Base-by-base conservation (phyloP, 345 rosid genomes). In the Clarkia xantiana region DNA sequence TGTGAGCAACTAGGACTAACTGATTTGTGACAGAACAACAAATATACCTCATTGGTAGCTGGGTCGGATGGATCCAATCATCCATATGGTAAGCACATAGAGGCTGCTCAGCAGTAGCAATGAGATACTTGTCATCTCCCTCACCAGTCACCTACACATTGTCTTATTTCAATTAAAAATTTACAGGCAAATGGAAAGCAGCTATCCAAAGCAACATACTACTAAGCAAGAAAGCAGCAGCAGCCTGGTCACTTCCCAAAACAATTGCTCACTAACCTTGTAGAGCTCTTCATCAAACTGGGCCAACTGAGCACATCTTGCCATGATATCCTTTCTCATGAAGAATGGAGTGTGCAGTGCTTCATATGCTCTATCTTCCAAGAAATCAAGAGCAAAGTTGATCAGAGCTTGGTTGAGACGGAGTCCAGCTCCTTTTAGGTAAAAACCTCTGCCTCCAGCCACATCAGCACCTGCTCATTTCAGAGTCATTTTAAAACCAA, bases 61-160 rank as follows among this genome's bases (percentile, higher is more conserved):
- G 77, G 0, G 76, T 45, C 1, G 96, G 94, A 71, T 81, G 94
- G 45, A 91, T 81, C 98, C 98, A 83, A 51, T 91, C 96, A 56
- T 91, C 94, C 45, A 76, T 1, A 68, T 86, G 98, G 63, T 77
- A 86, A 43, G 96, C 80, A 63, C 98, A 86, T 15, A 91, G 82
- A 5, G 96, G 94, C 55, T 91, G 98, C 62, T 91, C 98, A 45
- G 96, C 93, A 44, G 96, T 91, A 49, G 94, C 98, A 56, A 91
- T 91, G 41, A 91, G 87, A 72, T 91, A 86, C 34, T 86, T 86
- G 53, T 81, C 98, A 43, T 86, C 96, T 53, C 93, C 89, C 56
- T 90, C 96, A 47, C 97, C 98, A 41, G 93, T 86, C 60, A 91
- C 96, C 98, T 91, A 43, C 9, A 18, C 11, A 40, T 12, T 1